Base-by-base conservation (phyloP, 2,329 filamentous ascomycete species). In the Didymella arachidicola region DNA sequence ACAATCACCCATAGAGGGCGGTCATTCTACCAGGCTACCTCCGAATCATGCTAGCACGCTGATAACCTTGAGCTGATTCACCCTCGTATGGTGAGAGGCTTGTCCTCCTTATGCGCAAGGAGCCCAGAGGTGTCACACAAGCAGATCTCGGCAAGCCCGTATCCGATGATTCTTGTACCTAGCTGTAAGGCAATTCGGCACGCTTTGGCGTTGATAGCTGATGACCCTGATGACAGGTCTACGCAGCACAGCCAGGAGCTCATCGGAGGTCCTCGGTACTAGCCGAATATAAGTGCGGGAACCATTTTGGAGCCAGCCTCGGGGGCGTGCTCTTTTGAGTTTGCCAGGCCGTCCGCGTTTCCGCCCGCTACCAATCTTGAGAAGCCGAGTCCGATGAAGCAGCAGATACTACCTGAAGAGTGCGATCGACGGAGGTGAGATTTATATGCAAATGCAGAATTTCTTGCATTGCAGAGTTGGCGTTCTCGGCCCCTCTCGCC, bases 311-410 rank as follows among this genome's bases (percentile, higher is more conserved):
- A 70, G 70, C 71, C 72, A 74, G 57, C 52, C 55, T 64, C 62
- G 59, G 72, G 72, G 69, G 67, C 71, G 71, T 75, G 72, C 72
- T 65, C 54, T 58, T 67, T 67, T 68, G 57, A 69, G 59, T 63
- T 67, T 60, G 51, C 53, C 42, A 56, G 53, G 54, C 62, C 56
- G 56, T 59, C 66, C 67, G 66, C 63, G 64, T 66, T 71, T 70
- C 71, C 71, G 68, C 60, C 71, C 72, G 68, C 64, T 63, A 62
- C 62, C 56, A 54, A 50, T 46, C 34, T 59, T 51, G 25, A 50
- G 64, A 66, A 67, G 64, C 65, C 65, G 61, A 62, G 61, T 57
- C 57, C 49, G 38, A 60, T 42, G 39, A 25, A 56, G 32, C n/a
- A 46, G 46, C 29, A 43, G 26, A 25, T 25, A 42, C 32, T 58